phyloP scores from a whole-genome alignment of 108 stramenopile species.

The Chaetoceros tenuissimus region DNA sequence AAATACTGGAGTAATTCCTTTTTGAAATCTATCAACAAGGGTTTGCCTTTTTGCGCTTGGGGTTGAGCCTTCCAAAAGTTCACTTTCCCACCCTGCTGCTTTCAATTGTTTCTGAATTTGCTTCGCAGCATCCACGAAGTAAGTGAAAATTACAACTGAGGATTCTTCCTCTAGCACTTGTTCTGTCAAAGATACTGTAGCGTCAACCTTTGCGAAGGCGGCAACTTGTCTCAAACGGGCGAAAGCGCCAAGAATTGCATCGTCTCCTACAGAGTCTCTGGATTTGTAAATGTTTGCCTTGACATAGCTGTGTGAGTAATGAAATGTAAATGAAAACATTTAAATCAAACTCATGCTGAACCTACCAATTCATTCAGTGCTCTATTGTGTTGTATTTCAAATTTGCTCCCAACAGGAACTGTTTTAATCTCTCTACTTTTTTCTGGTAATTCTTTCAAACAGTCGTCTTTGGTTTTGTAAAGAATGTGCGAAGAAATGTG shows the following conservation, averaged over 20 bases:
- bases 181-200: conserved; percentile 46
- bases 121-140: conserved; percentile 62
- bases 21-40: conserved; percentile 75
- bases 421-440: conserved; percentile 46
- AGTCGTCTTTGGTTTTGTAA: conserved; percentile 78
- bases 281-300: conserved; percentile 17
- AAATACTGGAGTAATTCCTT: conserved; percentile 58
- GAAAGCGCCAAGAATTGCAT: conserved; percentile 51
- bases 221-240: conserved; percentile 36
- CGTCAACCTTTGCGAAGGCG: conserved; percentile 53
- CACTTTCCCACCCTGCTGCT: conserved; percentile 49
- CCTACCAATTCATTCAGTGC: conserved; percentile 51
- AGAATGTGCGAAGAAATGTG: conserved; percentile 54
- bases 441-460: conserved; percentile 54
- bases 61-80: conserved; percentile 63
- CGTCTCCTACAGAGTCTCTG: conserved; percentile 18
- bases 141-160: conserved; percentile 64
- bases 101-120: conserved; percentile 40
- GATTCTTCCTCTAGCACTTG: conserved; percentile 46
- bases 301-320: not conserved
- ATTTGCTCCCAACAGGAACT: conserved; percentile 47
- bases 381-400: conserved; percentile 40
- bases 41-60: conserved; percentile 53
- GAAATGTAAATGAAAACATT: not conserved
- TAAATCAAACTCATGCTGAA: not conserved